These are phyloP conservation scores for Boletus sp. DNA, from an alignment of 1,284 basidiomycete genomes.

Conservation along the genomic window DNA sequence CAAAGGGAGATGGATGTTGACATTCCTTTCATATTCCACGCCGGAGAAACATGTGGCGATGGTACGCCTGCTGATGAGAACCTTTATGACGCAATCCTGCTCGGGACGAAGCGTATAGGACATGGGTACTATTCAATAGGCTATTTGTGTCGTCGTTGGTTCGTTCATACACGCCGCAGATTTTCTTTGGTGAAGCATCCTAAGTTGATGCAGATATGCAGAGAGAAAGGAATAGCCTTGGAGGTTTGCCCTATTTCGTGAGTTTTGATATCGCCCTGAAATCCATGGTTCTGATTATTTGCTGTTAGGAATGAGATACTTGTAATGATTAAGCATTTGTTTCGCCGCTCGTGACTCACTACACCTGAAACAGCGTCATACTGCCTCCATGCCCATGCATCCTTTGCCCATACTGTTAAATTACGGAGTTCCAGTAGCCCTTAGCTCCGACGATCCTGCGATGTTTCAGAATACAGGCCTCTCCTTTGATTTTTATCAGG, in stretches of 20 bases:
- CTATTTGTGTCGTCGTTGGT: not conserved
- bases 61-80: slow-evolving; percentile 70
- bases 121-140: slow-evolving; percentile 55
- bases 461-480: slow-evolving; percentile 77
- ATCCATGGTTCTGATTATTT: slow-evolving; percentile 9
- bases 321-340: slow-evolving; percentile 37
- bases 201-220: slow-evolving; percentile 63
- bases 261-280: slow-evolving; percentile 25
- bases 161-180: slow-evolving; percentile 33
- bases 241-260: slow-evolving; percentile 76
- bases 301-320: slow-evolving; percentile 61
- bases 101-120: slow-evolving; percentile 77
- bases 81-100: slow-evolving; percentile 73
- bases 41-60: slow-evolving; percentile 75
- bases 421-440: slow-evolving; percentile 64
- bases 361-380: slow-evolving; percentile 44
- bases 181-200: slow-evolving; percentile 76
- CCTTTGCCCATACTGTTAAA: slow-evolving; percentile 67
- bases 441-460: slow-evolving; percentile 72
- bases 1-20: slow-evolving; percentile 58
- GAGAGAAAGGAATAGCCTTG: slow-evolving; percentile 59
- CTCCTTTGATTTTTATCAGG: slow-evolving; percentile 73
- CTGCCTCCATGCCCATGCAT: slow-evolving; percentile 74
- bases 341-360: not conserved
- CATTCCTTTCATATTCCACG: slow-evolving; percentile 79